These are phyloP conservation scores for Cucurbitaria berberidis DNA, from an alignment of 2,329 filamentous ascomycete species.

Conservation along the genomic window DNA sequence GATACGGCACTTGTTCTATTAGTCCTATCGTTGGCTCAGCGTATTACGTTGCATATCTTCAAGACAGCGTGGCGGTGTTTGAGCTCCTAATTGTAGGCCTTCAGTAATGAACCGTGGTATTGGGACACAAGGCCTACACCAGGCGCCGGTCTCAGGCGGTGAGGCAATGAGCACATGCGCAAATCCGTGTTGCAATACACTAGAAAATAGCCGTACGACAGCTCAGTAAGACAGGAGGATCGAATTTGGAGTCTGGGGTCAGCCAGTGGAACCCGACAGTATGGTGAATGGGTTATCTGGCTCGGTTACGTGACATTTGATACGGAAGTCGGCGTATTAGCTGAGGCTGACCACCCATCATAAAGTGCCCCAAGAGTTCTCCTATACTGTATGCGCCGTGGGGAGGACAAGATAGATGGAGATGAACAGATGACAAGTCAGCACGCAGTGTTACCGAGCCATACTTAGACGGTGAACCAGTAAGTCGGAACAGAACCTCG, in stretches of 20 bases:
- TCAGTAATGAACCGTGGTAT: background rate
- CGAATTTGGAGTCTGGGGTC: conserved; percentile 16
- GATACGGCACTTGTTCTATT: conserved; percentile 13
- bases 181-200: conserved; percentile 4
- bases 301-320: conserved; percentile 13
- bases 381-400: conserved; percentile 20
- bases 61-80: background rate
- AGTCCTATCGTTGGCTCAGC: background rate
- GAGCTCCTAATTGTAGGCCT: conserved; percentile 2
- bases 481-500: conserved; percentile 9
- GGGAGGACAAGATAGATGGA: conserved; percentile 23
- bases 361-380: conserved; percentile 5
- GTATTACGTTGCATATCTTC: conserved; percentile 7
- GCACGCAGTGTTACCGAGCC: conserved; percentile 35
- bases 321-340: conserved; percentile 21
- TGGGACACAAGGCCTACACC: conserved; percentile 3
- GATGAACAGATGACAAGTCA: conserved; percentile 38
- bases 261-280: conserved; percentile 11
- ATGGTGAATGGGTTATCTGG: conserved; percentile 14
- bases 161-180: conserved; percentile 6
- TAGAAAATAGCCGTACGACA: conserved; percentile 9
- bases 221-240: conserved; percentile 8
- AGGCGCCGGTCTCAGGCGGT: conserved; percentile 12
- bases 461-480: conserved; percentile 21
- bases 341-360: conserved; percentile 34